Percentiles rank a stretch among this genome's conserved stretches.
phyloP scores from a whole-genome alignment of 352 stramenopile genomes.

The Blastocystis sp. region DNA sequence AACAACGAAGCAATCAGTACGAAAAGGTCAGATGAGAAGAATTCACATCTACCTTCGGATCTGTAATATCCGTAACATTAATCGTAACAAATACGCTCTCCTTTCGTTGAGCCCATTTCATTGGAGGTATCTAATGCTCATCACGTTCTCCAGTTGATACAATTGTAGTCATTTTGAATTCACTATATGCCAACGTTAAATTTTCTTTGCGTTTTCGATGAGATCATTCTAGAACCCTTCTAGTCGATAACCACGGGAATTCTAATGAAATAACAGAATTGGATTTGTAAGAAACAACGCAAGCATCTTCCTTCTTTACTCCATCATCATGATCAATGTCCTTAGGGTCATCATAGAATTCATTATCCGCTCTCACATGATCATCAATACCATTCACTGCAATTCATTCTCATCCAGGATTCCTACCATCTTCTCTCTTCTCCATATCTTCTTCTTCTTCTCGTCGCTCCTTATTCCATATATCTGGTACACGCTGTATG shows the following conservation, averaged over 20 bases:
- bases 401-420: background rate
- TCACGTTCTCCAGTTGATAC: background rate
- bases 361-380: slow-evolving; percentile 9
- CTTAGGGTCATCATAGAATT: slow-evolving; percentile 70
- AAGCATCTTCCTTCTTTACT: background rate
- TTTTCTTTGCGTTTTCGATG: background rate
- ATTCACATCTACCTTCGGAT: slow-evolving; percentile 47
- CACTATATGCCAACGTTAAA: background rate
- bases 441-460: slow-evolving; percentile 69
- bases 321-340: slow-evolving; percentile 68
- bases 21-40: slow-evolving; percentile 22
- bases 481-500: slow-evolving; percentile 81
- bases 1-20: background rate
- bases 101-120: slow-evolving; percentile 62
- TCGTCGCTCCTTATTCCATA: slow-evolving; percentile 71
- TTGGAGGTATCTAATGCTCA: slow-evolving; percentile 56
- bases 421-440: slow-evolving; percentile 26
- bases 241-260: background rate
- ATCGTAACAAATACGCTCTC: slow-evolving; percentile 45
- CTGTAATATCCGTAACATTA: background rate
- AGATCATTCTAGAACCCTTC: slow-evolving; percentile 40
- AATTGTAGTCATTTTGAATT: slow-evolving; percentile 13
- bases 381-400: slow-evolving; percentile 28
- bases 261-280: background rate
- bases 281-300: no score